Conservation (phyloP, 805 yeast species). For the Metschnikowia borealis region DNA sequence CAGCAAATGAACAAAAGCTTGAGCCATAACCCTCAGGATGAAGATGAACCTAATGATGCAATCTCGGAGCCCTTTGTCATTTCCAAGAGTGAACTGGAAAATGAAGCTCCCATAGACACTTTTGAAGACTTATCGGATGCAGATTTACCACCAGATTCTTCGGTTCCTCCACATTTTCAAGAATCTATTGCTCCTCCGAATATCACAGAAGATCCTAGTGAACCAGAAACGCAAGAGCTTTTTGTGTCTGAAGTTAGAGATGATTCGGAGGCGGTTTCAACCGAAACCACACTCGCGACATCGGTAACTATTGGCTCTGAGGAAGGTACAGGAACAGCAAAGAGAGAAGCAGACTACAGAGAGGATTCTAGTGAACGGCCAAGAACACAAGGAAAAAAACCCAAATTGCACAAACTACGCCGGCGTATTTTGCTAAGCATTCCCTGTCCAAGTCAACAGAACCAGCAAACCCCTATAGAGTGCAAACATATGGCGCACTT, state of each 20-base stretch:
- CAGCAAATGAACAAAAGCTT: not conserved
- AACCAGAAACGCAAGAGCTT: not conserved
- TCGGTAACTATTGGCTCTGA: not conserved
- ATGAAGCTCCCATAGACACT: not conserved
- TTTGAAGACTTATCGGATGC: conserved; percentile 1
- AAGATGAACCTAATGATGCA: not conserved
- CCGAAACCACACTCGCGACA: not conserved
- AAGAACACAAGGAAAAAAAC: not conserved
- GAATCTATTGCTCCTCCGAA: too few species aligned
- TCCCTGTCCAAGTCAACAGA: not conserved
- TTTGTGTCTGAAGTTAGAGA: not conserved
- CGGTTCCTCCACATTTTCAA: not conserved
- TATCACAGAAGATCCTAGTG: not conserved
- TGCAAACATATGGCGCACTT: conserved; percentile 8
- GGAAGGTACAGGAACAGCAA: not conserved
- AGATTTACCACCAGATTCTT: not conserved
- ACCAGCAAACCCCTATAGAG: not conserved
- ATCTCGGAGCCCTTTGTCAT: not conserved
- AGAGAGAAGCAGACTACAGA: not conserved
- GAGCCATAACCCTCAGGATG: not conserved
- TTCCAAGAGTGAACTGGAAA: not conserved
- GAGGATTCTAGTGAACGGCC: not conserved
- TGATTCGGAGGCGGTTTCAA: not conserved
- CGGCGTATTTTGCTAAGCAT: not conserved
- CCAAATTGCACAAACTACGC: not conserved